phyloP scores from a whole-genome alignment of 495 filamentous ascomycete species.

The Xylaria intraflava region DNA sequence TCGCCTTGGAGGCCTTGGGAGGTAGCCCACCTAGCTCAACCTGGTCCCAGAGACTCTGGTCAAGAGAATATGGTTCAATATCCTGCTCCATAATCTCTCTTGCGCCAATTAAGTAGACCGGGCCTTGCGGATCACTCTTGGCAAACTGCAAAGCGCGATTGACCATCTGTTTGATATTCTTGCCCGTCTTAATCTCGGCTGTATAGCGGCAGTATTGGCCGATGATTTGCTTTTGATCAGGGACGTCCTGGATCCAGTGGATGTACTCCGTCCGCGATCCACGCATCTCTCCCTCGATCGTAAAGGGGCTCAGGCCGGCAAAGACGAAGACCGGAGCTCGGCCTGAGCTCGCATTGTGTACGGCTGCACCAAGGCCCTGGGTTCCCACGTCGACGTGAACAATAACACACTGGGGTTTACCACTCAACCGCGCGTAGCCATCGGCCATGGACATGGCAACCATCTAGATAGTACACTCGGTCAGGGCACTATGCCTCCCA shows the following conservation, averaged over 20 bases:
- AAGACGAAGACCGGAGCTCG: constrained; percentile 86
- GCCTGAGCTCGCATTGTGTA: constrained; percentile 85
- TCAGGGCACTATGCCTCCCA: neutral
- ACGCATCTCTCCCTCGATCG: constrained; percentile 82
- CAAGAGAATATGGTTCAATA: constrained; percentile 68
- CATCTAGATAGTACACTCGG: constrained; percentile 58
- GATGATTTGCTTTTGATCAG: constrained; percentile 88
- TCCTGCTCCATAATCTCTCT: constrained; percentile 93
- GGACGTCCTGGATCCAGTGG: constrained; percentile 96
- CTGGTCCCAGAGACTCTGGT: constrained; percentile 67
- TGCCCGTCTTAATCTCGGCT: constrained; percentile 82
- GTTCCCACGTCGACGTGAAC: constrained; percentile 97
- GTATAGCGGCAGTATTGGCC: constrained; percentile 91
- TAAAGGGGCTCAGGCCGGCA: constrained; percentile 83
- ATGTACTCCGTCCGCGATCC: constrained; percentile 91
- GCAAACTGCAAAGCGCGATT: constrained; percentile 87
- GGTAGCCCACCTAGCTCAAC: constrained; percentile 73
- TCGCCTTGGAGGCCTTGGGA: constrained; percentile 53
- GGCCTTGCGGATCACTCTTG: constrained; percentile 70
- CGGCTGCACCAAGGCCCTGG: constrained; percentile 78
- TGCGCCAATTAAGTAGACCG: constrained; percentile 78
- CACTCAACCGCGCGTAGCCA: constrained; percentile 82
- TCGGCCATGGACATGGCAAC: constrained; percentile 96
- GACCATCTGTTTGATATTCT: constrained; percentile 94
- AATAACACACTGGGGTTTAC: constrained; percentile 83